Evolutionary conservation across 768 basidiomycete genomes (phyloP).

Genomic region (Cystoderma amianthinum): DNA sequence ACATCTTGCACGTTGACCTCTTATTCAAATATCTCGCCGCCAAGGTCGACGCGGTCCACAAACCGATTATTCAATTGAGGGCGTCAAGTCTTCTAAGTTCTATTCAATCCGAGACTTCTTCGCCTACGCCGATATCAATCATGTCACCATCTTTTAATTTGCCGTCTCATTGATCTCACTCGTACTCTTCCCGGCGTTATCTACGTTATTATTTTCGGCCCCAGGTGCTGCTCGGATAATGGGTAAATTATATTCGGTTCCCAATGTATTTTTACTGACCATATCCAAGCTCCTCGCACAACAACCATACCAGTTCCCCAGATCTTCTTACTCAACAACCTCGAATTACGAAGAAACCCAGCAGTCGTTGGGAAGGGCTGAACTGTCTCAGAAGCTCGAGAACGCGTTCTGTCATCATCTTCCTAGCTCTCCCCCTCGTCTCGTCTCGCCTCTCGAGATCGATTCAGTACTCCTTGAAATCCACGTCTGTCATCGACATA

Average conservation of each 20-base stretch:
- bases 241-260: background rate
- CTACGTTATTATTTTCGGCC: too few relatives aligned
- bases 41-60: too few relatives aligned
- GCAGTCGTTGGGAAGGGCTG: slow-evolving; percentile 5
- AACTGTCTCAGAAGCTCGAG: background rate
- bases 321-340: slow-evolving; percentile 15
- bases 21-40: too few relatives aligned
- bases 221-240: too few relatives aligned
- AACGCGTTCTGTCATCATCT: background rate
- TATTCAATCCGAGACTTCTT: too few relatives aligned
- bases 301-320: background rate
- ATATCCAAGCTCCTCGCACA: background rate
- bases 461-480: background rate
- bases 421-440: background rate
- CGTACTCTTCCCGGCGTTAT: too few relatives aligned
- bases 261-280: background rate
- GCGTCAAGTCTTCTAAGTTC: too few relatives aligned
- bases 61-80: too few relatives aligned
- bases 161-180: too few relatives aligned
- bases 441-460: background rate
- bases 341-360: slow-evolving; percentile 16
- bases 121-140: too few relatives aligned
- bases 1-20: too few relatives aligned
- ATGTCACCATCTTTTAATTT: too few relatives aligned
- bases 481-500: background rate